Base-by-base conservation (phyloP, 75 land plant species). In the Isoetes taiwanensis region DNA sequence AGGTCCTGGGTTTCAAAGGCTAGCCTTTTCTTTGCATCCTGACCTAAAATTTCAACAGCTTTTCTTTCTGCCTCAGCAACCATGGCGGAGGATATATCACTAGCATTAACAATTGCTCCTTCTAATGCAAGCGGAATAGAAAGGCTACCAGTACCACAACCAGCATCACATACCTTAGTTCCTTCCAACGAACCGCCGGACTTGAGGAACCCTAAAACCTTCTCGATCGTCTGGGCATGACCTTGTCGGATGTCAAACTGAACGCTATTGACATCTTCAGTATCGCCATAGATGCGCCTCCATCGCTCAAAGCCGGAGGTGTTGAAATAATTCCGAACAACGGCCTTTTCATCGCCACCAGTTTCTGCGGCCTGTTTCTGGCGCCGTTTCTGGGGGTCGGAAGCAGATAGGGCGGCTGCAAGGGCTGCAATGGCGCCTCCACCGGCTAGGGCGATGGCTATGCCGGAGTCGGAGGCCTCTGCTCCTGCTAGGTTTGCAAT, bases 61-160 rank as follows among this genome's bases (percentile, higher is more conserved):
- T 72, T 61, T 52, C 56, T 70, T 57, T 74, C 63, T 3, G 98
- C 95, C 41, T 93, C 98, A 10, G 80, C 74, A 12, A 93, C 98
- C 98, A 93, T 93, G 27, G 98, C 74, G 19, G 96, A 84, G 10
- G 98, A 93, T 46, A 93, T 93, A 60, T 93, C 98, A 59, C 84
- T 83, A 23, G 98, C 95, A 38, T 42, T 67, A n/a, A 93, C 98
- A 26, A 72, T 29, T 26, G 98, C 98, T 20, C 98, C 98, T 24
- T 71, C 64, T 35, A 67, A 59, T 1, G 89, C 82, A 27, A 93
- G 62, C 4, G 98, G 98, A 59, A 93, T 84, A 11, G 98, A 57
- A 12, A 93, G 77, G 50, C 62, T 61, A 1, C 98, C 98, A n/a
- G 85, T 81, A 12, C 98, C 98, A 61, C 98, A 93, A 17, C 98